phyloP scores from a whole-genome alignment of 2,329 filamentous ascomycete species.

The Albophoma yamanashiensis region DNA sequence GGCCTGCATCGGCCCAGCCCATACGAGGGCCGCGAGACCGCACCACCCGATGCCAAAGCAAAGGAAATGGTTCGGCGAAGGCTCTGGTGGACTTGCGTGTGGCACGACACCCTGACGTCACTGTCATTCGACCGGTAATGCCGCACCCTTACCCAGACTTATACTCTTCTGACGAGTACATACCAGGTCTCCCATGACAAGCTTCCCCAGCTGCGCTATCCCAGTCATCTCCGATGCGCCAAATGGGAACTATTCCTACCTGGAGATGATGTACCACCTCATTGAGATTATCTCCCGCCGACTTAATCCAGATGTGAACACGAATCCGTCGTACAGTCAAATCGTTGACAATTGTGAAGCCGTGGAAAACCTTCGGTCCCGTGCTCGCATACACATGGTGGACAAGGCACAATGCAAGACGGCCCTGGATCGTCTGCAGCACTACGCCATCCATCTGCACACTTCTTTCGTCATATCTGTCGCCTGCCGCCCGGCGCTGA shows the following conservation, averaged over 20 bases:
- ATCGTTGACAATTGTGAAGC: slow-evolving; percentile 48
- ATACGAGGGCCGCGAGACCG: slow-evolving; percentile 33
- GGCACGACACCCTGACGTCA: slow-evolving; percentile 57
- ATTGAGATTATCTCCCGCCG: slow-evolving; percentile 49
- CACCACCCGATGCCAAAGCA: slow-evolving; percentile 30
- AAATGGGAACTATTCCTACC: slow-evolving; percentile 43
- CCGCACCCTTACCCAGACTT: neutral
- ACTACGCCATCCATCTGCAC: slow-evolving; percentile 54
- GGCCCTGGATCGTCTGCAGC: slow-evolving; percentile 50
- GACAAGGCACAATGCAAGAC: slow-evolving; percentile 54
- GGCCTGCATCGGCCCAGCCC: slow-evolving; percentile 43
- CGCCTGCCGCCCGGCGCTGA: slow-evolving; percentile 51
- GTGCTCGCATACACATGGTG: slow-evolving; percentile 40
- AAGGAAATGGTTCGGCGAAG: slow-evolving; percentile 45
- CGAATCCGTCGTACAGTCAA: slow-evolving; percentile 37
- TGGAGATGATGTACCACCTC: slow-evolving; percentile 56
- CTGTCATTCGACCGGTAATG: slow-evolving; percentile 52
- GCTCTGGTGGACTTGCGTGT: slow-evolving; percentile 55
- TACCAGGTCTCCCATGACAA: slow-evolving; percentile 50
- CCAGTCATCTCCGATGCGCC: slow-evolving; percentile 31
- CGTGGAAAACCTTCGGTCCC: slow-evolving; percentile 39
- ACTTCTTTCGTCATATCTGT: slow-evolving; percentile 56
- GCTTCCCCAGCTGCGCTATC: slow-evolving; percentile 44
- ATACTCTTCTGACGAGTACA: neutral
- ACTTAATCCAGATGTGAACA: slow-evolving; percentile 42